Percentiles rank a stretch among this genome's conserved stretches.
phyloP scores from a whole-genome alignment of 1,284 basidiomycete genomes.

The Ganoderma boninense region DNA sequence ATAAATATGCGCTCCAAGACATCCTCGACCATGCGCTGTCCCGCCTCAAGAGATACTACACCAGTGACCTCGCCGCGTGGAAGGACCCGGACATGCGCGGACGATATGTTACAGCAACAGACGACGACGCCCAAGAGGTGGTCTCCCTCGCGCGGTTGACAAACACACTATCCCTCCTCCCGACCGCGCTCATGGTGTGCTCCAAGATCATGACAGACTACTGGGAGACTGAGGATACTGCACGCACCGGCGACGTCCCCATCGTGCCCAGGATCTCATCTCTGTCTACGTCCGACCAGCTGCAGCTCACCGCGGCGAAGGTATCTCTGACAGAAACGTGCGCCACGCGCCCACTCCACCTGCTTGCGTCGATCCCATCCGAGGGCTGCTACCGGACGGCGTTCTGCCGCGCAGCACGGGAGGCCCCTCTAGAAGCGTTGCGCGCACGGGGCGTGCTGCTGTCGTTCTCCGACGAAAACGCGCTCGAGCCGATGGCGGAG shows the following conservation, averaged over 20 bases:
- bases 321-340: too few species aligned
- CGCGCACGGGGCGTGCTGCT: background rate
- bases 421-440: background rate
- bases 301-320: too few species aligned
- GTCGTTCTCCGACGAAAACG: background rate
- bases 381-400: too few species aligned
- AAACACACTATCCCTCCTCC: conserved; percentile 11
- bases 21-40: conserved; percentile 21
- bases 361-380: too few species aligned
- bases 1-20: conserved; percentile 25
- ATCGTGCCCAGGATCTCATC: too few species aligned
- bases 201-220: background rate
- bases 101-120: conserved; percentile 1
- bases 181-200: conserved; percentile 14
- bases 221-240: too few species aligned
- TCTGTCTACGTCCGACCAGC: too few species aligned
- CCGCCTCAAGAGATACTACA: conserved; percentile 22
- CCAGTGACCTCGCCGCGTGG: conserved; percentile 9
- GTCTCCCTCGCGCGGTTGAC: conserved; percentile 15
- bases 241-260: background rate
- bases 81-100: background rate
- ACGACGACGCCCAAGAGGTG: conserved; percentile 5
- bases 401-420: background rate
- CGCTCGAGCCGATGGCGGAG: background rate
- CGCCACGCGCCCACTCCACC: too few species aligned